Conservation (phyloP, 306 rosid species). For the Pyrus betulifolia region DNA sequence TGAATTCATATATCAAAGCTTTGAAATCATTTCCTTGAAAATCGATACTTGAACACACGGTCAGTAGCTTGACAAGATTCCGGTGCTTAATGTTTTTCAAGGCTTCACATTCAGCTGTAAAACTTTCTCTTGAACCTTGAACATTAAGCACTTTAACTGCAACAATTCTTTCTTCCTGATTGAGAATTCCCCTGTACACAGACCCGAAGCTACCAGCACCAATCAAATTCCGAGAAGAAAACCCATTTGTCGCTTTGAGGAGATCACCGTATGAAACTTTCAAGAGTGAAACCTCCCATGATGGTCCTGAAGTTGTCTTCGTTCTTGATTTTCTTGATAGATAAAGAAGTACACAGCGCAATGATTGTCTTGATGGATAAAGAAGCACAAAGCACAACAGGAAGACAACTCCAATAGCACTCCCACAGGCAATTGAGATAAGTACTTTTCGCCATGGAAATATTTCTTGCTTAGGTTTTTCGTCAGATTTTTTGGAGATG, state of each 20-base stretch:
- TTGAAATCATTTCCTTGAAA: not conserved
- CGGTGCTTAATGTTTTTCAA: slow-evolving; percentile 10
- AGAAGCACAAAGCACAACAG: not conserved
- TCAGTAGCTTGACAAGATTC: slow-evolving; percentile 12
- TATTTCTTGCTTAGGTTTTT: not conserved
- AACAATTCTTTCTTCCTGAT: too few species aligned
- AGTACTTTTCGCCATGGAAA: not conserved
- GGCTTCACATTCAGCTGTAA: slow-evolving; percentile 19
- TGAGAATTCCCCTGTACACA: slow-evolving; percentile 1
- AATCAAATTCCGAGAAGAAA: slow-evolving; percentile 17
- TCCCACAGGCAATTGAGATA: slow-evolving; percentile 2
- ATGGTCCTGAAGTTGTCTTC: not conserved
- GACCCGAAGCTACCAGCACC: slow-evolving; percentile 26
- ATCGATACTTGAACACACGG: slow-evolving; percentile 5
- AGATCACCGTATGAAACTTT: slow-evolving; percentile 21
- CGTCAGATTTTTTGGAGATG: not conserved
- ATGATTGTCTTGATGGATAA: not conserved
- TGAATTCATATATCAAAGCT: not conserved
- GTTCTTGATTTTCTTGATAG: not conserved
- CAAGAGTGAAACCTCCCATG: not conserved
- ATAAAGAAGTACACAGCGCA: not conserved
- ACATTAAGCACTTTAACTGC: too few species aligned
- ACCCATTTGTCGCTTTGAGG: slow-evolving; percentile 19
- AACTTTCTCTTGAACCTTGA: slow-evolving; percentile 1
- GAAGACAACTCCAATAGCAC: not conserved